A percentile compares a stretch with the other conserved stretches of the same genome.
Conservation (phyloP, 2,329 filamentous ascomycete species). For the Venturia oleaginea region DNA sequence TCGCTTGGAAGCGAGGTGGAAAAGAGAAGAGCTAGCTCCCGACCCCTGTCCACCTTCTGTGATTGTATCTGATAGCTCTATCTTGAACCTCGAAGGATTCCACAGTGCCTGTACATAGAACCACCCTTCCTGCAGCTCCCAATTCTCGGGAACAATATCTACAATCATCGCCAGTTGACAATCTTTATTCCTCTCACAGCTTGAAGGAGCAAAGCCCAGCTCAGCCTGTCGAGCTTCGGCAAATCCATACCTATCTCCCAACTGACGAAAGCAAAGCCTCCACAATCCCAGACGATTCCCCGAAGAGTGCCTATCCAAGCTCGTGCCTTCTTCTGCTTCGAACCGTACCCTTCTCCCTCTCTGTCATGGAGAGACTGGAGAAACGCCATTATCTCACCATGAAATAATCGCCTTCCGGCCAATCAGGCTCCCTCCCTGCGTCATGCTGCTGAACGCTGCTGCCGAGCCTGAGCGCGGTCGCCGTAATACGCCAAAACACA, state of each 20-base stretch:
- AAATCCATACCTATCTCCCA: not conserved
- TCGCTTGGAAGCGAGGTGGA: too few species aligned
- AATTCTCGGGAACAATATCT: not conserved
- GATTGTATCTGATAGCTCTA: too few species aligned
- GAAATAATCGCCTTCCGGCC: not conserved
- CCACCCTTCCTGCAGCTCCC: not conserved
- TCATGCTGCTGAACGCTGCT: not conserved
- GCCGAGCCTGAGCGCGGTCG: conserved; percentile 5
- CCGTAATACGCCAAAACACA: not conserved
- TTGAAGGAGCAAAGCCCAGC: not conserved
- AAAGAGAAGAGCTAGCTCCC: too few species aligned
- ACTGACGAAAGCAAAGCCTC: not conserved
- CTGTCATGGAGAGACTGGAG: not conserved
- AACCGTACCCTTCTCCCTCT: not conserved
- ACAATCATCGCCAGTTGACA: not conserved
- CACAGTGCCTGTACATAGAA: too few species aligned
- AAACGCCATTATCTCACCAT: not conserved
- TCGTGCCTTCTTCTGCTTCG: not conserved
- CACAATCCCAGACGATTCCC: not conserved
- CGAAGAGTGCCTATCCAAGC: not conserved
- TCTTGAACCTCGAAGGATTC: too few species aligned
- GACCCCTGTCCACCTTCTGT: too few species aligned
- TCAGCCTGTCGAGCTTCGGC: not conserved
- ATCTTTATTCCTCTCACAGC: not conserved
- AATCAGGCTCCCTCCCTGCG: not conserved